phyloP scores from a whole-genome alignment of 2,329 filamentous ascomycete species.

The Botrytis deweyae region DNA sequence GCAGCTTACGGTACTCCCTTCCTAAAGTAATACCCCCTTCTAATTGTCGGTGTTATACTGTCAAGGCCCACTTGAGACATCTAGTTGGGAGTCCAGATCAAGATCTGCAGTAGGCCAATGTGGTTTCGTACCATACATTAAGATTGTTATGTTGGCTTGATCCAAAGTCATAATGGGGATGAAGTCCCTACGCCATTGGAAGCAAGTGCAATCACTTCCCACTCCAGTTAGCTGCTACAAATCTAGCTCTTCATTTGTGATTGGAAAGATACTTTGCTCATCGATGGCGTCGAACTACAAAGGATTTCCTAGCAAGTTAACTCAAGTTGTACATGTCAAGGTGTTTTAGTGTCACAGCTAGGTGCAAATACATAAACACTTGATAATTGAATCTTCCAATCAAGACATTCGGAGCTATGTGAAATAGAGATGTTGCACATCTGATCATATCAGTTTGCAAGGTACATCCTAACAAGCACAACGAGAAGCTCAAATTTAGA shows the following conservation, averaged over 20 bases:
- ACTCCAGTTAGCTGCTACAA: background rate
- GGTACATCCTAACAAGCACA: background rate
- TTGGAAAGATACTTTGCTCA: background rate
- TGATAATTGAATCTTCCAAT: background rate
- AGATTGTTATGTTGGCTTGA: background rate
- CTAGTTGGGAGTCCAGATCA: no score
- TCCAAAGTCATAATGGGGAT: background rate
- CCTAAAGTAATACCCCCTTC: no score
- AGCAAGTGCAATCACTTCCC: background rate
- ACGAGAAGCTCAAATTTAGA: fast-evolving
- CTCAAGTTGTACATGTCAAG: background rate
- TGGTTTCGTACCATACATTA: background rate
- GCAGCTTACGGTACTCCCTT: no score
- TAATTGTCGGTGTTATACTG: background rate
- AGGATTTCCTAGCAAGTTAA: background rate
- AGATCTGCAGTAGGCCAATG: background rate
- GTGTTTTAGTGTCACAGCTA: background rate
- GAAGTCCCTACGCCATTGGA: background rate
- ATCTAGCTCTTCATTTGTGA: background rate
- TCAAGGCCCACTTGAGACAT: background rate
- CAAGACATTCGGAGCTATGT: background rate
- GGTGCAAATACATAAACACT: background rate
- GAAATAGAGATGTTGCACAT: background rate
- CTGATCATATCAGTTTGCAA: background rate
- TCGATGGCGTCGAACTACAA: background rate